Evolutionary conservation across 116 monocot species (phyloP).

Genomic region (Zostera marina): DNA sequence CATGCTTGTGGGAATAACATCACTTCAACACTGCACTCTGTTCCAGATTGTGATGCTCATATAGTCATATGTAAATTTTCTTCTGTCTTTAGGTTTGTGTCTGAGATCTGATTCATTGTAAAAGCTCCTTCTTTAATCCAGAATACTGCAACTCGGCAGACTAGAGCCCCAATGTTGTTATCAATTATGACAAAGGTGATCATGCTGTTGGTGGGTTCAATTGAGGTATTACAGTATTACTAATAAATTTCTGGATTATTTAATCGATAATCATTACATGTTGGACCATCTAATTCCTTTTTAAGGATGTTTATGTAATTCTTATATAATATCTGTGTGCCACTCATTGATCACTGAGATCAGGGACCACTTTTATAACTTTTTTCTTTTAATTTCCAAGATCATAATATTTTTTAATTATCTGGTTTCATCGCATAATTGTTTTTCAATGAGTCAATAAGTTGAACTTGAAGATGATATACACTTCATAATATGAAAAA

Average conservation of each 20-base stretch:
- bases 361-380: too few relatives aligned
- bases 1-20: not conserved
- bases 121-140: not conserved
- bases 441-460: too few relatives aligned
- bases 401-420: too few relatives aligned
- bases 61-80: not conserved
- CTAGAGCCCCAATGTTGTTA: not conserved
- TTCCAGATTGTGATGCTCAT: not conserved
- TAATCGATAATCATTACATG: too few relatives aligned
- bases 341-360: too few relatives aligned
- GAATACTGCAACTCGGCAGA: not conserved
- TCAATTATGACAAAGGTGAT: not conserved
- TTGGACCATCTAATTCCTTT: too few relatives aligned
- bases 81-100: not conserved
- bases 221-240: not conserved
- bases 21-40: not conserved
- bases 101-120: not conserved
- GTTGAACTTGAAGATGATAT: too few relatives aligned
- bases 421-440: too few relatives aligned
- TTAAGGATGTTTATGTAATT: too few relatives aligned
- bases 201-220: not conserved
- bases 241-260: not conserved
- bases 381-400: too few relatives aligned
- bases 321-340: too few relatives aligned
- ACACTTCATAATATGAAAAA: too few relatives aligned